Evolutionary conservation across 371 early-diverging fungal genomes (phyloP).

Genomic region (Mortierella sp.): DNA sequence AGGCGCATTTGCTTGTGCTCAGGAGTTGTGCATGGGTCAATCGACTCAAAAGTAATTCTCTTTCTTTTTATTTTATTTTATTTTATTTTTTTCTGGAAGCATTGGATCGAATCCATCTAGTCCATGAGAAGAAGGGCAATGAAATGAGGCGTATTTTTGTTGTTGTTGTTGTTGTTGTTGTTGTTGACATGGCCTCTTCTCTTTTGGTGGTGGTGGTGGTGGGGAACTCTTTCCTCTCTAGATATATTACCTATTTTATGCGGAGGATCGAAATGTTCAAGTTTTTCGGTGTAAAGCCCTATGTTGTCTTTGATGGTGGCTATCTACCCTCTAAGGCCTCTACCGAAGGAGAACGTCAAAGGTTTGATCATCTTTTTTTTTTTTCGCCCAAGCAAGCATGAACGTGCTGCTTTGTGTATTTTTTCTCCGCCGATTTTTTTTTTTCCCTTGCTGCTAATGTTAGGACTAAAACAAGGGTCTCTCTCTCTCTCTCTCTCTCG

Average conservation of each 20-base stretch:
- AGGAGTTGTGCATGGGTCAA: constrained; percentile 72
- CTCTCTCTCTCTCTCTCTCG: not conserved
- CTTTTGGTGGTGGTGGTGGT: not conserved
- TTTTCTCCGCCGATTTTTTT: constrained; percentile 4
- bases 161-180: no score
- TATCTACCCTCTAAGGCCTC: constrained; percentile 83
- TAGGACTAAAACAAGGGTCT: not conserved
- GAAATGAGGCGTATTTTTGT: no score
- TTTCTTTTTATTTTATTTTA: no score
- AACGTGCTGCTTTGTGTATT: constrained; percentile 44
- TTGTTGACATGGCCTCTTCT: not conserved
- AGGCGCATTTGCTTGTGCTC: constrained; percentile 84
- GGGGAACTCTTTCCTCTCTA: constrained; percentile 32
- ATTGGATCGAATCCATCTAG: no score
- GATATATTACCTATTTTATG: constrained; percentile 84
- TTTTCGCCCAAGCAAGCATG: not conserved
- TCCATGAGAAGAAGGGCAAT: not conserved
- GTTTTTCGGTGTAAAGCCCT: constrained; percentile 78
- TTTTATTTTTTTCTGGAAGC: not conserved
- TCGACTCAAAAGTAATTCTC: constrained; percentile 70
- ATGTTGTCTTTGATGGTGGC: constrained; percentile 98
- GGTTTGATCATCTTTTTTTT: constrained; percentile 4
- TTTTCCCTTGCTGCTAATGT: no score
- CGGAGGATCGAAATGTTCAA: constrained; percentile 74
- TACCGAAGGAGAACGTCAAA: constrained; percentile 78